These are phyloP conservation scores for Craspedostauros australis DNA, from an alignment of 108 stramenopile species.

Conservation along the genomic window DNA sequence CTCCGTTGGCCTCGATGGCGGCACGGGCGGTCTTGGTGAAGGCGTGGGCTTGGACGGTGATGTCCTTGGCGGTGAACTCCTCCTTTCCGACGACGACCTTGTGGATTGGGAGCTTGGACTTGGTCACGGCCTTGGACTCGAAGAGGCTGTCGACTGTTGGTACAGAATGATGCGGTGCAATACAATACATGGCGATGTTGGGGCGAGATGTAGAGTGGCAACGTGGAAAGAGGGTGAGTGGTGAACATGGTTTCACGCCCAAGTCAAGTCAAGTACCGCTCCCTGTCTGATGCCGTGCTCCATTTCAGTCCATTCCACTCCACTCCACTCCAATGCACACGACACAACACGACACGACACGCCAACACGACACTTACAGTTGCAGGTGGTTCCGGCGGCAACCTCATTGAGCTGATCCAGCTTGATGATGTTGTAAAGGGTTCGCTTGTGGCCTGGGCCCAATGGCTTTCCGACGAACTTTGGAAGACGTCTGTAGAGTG, in stretches of 20 bases:
- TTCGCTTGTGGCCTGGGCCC: constrained; percentile 92
- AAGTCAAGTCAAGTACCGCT: too few relatives aligned
- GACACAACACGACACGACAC: neutral
- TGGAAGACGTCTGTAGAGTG: constrained; percentile 92
- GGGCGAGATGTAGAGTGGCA: too few relatives aligned
- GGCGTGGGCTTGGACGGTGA: constrained; percentile 97
- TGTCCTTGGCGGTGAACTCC: constrained; percentile 76
- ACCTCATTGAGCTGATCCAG: constrained; percentile 73
- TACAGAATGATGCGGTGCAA: neutral
- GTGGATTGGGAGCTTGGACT: constrained; percentile 81
- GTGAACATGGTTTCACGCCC: too few relatives aligned
- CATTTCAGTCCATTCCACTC: neutral
- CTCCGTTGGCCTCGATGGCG: constrained; percentile 91
- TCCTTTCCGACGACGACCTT: constrained; percentile 87
- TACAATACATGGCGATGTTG: neutral
- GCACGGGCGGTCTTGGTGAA: constrained; percentile 85
- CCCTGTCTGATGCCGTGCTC: neutral
- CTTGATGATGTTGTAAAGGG: constrained; percentile 89
- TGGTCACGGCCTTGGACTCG: constrained; percentile 65
- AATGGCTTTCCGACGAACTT: constrained; percentile 88
- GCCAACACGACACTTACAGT: constrained; percentile 17
- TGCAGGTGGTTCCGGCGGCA: constrained; percentile 69
- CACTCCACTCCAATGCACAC: neutral
- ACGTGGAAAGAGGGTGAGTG: too few relatives aligned
- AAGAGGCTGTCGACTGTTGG: constrained; percentile 67